Base-by-base conservation (phyloP, 192 early-diverging fungal species). In the Fimicolochytrium jonesii region DNA sequence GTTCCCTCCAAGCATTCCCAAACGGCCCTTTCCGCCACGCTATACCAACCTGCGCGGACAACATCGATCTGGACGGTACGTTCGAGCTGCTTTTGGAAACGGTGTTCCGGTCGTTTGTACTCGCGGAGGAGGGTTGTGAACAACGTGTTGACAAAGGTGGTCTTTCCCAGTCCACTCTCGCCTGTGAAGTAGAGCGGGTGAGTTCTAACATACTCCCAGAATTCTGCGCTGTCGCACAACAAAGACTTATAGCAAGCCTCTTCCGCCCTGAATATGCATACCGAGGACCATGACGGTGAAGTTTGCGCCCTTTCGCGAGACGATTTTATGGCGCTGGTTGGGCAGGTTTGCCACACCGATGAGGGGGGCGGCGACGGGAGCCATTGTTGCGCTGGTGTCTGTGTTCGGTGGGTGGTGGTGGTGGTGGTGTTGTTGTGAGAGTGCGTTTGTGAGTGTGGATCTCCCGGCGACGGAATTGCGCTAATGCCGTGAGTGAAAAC, bases 91-190 rank as follows among this genome's bases (percentile, higher is more conserved):
- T 96, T 93, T 61, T 89, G 81, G 81, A 87, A 88, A 55, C 95
- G 90, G n/a, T 83, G 72, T 50, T 80, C 77, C 13, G 73, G 74
- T 71, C 88, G 87, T 71, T 93, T 89, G 66, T 92, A 93, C 58
- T 95, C 91, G 53, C 92, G 90, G 71, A 99, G 86, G 43, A 92
- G 79, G 26, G 94, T 94, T 29, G 93, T 91, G 70, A 99, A 93
- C 54, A 99, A 85, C 18, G 96, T 99, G 86, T 99, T 99, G 85
- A 97, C 88, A 74, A 94, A 99, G 18, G 96, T 99, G 13, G 96
- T 93, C 77, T 99, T 99, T 37, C 96, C 96, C 29, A 92, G 81
- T 65, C 96, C 96, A 58, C 94, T 97, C 78, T 95, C 94, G 59
- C 95, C 90, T 92, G 64, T 39, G n/a, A 46, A 20, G 43, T n/a